These are phyloP conservation scores for Wickerhamomyces sydowiorum DNA, from an alignment of 805 yeast genomes.

Conservation along the genomic window DNA sequence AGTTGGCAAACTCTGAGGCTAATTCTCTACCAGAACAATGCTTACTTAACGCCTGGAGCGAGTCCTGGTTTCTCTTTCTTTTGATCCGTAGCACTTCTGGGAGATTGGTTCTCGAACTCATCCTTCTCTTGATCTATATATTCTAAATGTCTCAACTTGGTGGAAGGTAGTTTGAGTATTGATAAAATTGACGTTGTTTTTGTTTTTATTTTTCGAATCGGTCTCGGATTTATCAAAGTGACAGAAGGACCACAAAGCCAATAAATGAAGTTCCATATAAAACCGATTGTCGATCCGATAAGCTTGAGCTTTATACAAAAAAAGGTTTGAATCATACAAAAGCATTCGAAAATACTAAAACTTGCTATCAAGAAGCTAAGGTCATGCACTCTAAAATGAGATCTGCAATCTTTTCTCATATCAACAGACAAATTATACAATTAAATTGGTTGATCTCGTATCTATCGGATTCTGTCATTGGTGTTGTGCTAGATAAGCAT, in stretches of 20 bases:
- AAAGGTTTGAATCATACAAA: too few relatives aligned
- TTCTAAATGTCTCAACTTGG: neutral
- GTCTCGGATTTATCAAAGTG: too few relatives aligned
- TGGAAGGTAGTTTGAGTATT: too few relatives aligned
- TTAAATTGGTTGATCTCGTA: constrained; percentile 5
- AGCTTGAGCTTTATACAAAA: too few relatives aligned
- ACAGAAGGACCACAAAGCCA: too few relatives aligned
- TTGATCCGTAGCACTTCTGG: constrained; percentile 80
- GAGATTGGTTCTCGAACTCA: constrained; percentile 3
- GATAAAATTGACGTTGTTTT: neutral
- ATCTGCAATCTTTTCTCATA: constrained; percentile 16
- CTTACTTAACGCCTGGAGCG: constrained; percentile 68
- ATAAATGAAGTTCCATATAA: too few relatives aligned
- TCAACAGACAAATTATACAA: constrained; percentile 5
- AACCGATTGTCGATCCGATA: too few relatives aligned
- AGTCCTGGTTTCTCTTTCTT: constrained; percentile 82
- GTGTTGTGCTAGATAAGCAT: constrained; percentile 45
- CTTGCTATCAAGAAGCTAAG: neutral
- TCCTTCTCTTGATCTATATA: neutral
- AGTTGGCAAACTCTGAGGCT: neutral
- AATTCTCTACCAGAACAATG: neutral
- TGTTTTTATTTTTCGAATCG: too few relatives aligned
- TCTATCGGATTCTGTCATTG: constrained; percentile 36
- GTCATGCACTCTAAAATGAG: neutral
- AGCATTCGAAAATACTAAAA: too few relatives aligned